Conservation (phyloP, 192 early-diverging fungal genomes). For the Podila verticillata region DNA sequence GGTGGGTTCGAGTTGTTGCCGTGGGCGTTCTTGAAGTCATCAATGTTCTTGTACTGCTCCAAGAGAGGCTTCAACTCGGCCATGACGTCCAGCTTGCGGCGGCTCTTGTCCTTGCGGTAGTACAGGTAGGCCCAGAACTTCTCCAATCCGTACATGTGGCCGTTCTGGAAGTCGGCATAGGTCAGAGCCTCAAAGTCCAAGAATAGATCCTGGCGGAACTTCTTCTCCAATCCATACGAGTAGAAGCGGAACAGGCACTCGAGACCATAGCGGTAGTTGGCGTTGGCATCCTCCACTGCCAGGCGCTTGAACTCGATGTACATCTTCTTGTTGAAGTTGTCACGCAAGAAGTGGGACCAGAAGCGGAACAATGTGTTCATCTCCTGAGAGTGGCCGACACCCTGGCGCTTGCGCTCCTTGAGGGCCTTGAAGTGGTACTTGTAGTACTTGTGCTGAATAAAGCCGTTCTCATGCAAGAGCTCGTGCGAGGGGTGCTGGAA, state of each 20-base stretch:
- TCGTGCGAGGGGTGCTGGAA: constrained; percentile 93
- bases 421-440: constrained; percentile 94
- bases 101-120: constrained; percentile 87
- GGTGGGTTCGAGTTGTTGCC: constrained; percentile 27
- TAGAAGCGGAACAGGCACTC: constrained; percentile 98
- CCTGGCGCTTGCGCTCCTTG: constrained; percentile 90
- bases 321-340: constrained; percentile 95
- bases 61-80: constrained; percentile 64
- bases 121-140: constrained; percentile 96
- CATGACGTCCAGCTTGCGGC: constrained; percentile 66
- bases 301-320: constrained; percentile 92
- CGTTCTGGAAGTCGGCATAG: constrained; percentile 77
- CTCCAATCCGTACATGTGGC: constrained; percentile 88
- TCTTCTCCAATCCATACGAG: constrained; percentile 94
- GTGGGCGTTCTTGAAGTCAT: constrained; percentile 39
- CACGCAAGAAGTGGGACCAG: constrained; percentile 98
- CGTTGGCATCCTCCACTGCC: constrained; percentile 87
- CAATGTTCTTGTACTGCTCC: constrained; percentile 64
- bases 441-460: constrained; percentile 96
- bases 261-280: constrained; percentile 92
- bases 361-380: constrained; percentile 98
- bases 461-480: constrained; percentile 95
- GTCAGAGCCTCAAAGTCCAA: constrained; percentile 89
- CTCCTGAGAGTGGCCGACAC: constrained; percentile 90
- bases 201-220: constrained; percentile 86